Evolutionary conservation across 306 rosid genomes (phyloP).

Genomic region (Quercus dentata): DNA sequence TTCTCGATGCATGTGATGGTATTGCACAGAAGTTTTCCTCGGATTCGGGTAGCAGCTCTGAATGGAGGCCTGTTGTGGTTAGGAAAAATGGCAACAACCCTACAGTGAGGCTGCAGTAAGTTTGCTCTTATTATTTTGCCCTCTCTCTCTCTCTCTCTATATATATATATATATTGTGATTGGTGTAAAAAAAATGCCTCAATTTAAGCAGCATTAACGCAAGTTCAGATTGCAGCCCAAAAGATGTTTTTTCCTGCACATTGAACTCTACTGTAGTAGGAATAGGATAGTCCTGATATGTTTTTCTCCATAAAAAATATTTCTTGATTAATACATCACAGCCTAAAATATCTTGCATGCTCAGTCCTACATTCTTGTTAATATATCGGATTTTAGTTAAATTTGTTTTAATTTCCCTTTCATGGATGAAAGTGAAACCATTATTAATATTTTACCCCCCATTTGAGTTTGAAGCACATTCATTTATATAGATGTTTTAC

Average conservation of each 20-base stretch:
- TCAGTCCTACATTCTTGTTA: not conserved
- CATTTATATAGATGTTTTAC: not conserved
- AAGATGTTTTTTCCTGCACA: not conserved
- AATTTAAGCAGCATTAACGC: not conserved
- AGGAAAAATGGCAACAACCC: conserved; percentile 75
- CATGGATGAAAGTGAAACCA: not conserved
- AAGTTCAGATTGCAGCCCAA: not conserved
- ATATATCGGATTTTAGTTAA: not conserved
- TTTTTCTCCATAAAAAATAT: not conserved
- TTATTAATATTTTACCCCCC: not conserved
- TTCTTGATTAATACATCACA: not conserved
- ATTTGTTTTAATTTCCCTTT: not conserved
- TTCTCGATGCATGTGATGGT: conserved; percentile 76
- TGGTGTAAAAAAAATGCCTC: not conserved
- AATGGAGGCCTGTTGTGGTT: conserved; percentile 75
- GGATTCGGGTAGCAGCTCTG: conserved; percentile 65
- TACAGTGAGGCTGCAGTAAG: conserved; percentile 86
- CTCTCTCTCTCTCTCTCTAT: not conserved
- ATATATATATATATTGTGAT: too few relatives aligned
- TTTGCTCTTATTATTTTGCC: conserved; percentile 15
- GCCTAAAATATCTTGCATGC: not conserved
- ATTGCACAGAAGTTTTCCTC: conserved; percentile 45
- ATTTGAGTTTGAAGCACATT: too few relatives aligned
- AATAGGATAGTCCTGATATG: not conserved
- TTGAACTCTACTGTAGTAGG: not conserved